phyloP scores from a whole-genome alignment of 352 stramenopile species.

The Phytophthora chlamydospora region DNA sequence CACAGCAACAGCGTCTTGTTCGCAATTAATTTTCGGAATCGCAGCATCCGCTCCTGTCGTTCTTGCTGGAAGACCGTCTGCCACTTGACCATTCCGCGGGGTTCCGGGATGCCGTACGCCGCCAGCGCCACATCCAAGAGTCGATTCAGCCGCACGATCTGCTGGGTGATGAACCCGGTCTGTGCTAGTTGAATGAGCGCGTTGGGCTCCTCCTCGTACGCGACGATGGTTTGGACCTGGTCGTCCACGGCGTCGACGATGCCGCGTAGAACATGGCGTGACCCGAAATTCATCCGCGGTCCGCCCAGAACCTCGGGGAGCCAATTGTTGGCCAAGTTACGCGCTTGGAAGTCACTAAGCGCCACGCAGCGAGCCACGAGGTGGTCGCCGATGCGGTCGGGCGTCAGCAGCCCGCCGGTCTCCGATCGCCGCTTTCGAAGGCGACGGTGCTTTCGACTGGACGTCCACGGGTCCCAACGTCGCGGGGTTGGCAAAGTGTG shows the following conservation, averaged over 20 bases:
- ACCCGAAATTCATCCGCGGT: conserved; percentile 13
- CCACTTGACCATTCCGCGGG: conserved; percentile 18
- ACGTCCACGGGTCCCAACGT: conserved; percentile 30
- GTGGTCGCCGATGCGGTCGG: conserved; percentile 36
- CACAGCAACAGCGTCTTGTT: conserved; percentile 18
- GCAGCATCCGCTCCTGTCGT: conserved; percentile 24
- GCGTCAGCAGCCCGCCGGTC: conserved; percentile 16
- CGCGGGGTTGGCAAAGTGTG: conserved; percentile 9
- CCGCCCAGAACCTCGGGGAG: conserved; percentile 15
- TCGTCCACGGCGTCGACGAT: conserved; percentile 28
- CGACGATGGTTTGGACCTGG: conserved; percentile 20
- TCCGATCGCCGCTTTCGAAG: conserved; percentile 6
- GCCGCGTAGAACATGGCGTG: conserved; percentile 21
- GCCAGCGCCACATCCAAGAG: conserved; percentile 30
- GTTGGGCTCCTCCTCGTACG: conserved; percentile 28
- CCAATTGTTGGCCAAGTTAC: conserved; percentile 19
- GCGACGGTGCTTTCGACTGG: conserved; percentile 22
- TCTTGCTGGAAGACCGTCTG: conserved; percentile 33
- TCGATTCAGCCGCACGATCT: conserved; percentile 29
- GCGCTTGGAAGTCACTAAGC: conserved; percentile 20
- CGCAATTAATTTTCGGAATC: conserved; percentile 21
- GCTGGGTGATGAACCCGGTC: conserved; percentile 30
- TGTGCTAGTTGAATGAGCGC: conserved; percentile 30
- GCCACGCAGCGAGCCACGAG: conserved; percentile 33
- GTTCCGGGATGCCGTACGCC: conserved; percentile 24